These are phyloP conservation scores for Ophiostoma ulmi DNA, from an alignment of 2,329 filamentous ascomycete species.

Conservation along the genomic window DNA sequence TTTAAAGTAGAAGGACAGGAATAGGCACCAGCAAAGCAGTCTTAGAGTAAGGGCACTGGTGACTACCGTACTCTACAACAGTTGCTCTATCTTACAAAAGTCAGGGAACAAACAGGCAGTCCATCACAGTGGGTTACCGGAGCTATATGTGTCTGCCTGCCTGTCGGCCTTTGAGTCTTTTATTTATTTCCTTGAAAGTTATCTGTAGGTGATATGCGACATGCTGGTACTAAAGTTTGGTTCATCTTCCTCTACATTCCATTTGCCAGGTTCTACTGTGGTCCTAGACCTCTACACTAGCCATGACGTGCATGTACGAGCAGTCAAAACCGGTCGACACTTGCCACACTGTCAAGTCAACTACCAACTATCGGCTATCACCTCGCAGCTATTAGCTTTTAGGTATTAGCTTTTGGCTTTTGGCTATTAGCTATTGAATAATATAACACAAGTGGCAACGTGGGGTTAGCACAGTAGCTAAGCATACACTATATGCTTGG, in stretches of 20 bases:
- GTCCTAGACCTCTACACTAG: background rate
- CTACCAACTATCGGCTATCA: background rate
- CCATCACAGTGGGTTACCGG: too few species aligned
- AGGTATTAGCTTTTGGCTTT: too few species aligned
- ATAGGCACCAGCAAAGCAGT: too few species aligned
- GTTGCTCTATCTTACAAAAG: too few species aligned
- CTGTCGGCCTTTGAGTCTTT: too few species aligned
- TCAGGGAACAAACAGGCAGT: too few species aligned
- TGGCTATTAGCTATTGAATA: background rate
- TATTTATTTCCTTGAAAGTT: background rate
- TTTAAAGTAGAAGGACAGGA: too few species aligned
- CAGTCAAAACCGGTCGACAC: background rate
- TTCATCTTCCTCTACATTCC: background rate
- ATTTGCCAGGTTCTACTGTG: background rate
- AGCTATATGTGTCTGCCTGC: background rate
- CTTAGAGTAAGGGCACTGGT: too few species aligned
- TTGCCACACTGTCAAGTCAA: background rate
- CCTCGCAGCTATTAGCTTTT: too few species aligned
- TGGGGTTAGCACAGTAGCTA: background rate
- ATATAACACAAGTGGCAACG: background rate
- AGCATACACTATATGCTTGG: background rate
- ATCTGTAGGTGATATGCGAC: background rate
- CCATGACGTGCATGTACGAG: conserved; percentile 11
- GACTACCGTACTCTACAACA: too few species aligned
- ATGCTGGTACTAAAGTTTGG: background rate